A percentile compares a stretch with the other conserved stretches of the same genome.
Evolutionary conservation across 2,329 filamentous ascomycete species (phyloP).

Genomic region (Chrysoporthe austroafricana): DNA sequence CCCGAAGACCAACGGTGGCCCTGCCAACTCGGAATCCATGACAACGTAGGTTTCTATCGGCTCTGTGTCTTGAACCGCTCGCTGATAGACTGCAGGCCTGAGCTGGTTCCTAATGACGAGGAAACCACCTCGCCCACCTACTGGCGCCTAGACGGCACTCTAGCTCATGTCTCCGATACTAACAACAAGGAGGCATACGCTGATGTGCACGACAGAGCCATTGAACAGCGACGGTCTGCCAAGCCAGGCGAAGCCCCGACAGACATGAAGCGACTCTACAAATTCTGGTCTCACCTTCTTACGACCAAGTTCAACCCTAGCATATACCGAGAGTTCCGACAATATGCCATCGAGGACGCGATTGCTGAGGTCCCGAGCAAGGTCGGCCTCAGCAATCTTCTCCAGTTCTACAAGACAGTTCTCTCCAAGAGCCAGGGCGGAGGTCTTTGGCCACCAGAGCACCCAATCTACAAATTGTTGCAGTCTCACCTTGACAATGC

Average conservation of each 20-base stretch:
- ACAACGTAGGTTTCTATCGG: conserved; percentile 17
- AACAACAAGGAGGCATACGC: conserved; percentile 34
- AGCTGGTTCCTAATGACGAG: conserved; percentile 20
- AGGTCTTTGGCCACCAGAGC: conserved; percentile 33
- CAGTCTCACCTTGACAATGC: conserved; percentile 17
- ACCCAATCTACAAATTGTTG: conserved; percentile 26
- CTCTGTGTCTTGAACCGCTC: neutral
- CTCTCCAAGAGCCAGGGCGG: conserved; percentile 32
- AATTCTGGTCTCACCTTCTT: conserved; percentile 76
- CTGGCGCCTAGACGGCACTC: conserved; percentile 20
- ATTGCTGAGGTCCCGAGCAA: conserved; percentile 48
- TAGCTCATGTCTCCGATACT: conserved; percentile 25
- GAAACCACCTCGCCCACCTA: conserved; percentile 20
- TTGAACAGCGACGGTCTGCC: conserved; percentile 43
- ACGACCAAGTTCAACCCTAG: conserved; percentile 72
- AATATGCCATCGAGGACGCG: conserved; percentile 67
- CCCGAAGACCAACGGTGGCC: conserved; percentile 24
- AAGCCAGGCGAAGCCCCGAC: conserved; percentile 47
- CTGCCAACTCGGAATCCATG: conserved; percentile 10
- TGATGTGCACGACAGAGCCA: conserved; percentile 44
- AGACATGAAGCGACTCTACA: conserved; percentile 70
- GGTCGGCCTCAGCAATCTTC: conserved; percentile 63
- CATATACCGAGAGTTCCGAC: conserved; percentile 77
- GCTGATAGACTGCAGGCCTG: conserved; percentile 24
- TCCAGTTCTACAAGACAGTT: conserved; percentile 62